phyloP scores from a whole-genome alignment of 1,139 yeast species.

The Suhomyces atakaporum region DNA sequence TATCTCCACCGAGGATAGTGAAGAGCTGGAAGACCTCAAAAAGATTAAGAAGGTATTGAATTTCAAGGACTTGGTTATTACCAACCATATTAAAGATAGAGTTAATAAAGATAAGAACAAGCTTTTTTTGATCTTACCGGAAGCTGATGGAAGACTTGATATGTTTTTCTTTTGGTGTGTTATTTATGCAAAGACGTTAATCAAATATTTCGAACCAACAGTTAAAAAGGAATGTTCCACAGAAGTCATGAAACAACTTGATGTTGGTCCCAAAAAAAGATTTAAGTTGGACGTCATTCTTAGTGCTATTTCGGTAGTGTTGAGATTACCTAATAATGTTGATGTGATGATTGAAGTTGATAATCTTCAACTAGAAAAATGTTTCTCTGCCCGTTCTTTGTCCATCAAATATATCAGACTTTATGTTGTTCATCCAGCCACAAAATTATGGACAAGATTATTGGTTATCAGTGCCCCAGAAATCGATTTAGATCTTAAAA shows the following conservation, averaged over 20 bases:
- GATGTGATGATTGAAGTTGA: conserved; percentile 55
- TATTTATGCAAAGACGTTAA: conserved; percentile 39
- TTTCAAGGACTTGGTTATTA: conserved; percentile 29
- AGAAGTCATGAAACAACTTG: conserved; percentile 27
- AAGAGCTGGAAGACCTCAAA: conserved; percentile 21
- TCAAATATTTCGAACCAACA: conserved; percentile 41
- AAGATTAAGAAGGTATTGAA: conserved; percentile 39
- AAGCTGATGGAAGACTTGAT: conserved; percentile 43
- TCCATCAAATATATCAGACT: conserved; percentile 43
- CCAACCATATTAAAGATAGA: conserved; percentile 22
- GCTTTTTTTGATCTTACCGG: conserved; percentile 34
- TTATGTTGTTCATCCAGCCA: conserved; percentile 57
- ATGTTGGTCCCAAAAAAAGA: conserved; percentile 22
- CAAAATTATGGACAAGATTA: conserved; percentile 47
- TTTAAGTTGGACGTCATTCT: conserved; percentile 39
- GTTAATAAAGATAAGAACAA: conserved; percentile 28
- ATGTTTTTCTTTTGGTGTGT: conserved; percentile 48
- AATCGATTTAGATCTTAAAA: conserved; percentile 25
- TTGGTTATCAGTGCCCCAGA: conserved; percentile 42
- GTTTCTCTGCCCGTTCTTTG: conserved; percentile 30
- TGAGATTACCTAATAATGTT: conserved; percentile 52
- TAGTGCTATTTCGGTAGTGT: conserved; percentile 45
- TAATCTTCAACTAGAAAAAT: conserved; percentile 32
- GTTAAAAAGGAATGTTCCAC: conserved; percentile 31
- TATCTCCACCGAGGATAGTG: conserved; percentile 14